Evolutionary conservation across 805 yeast species (phyloP), one percentile per base, ranked within the genome.

Genomic region (Sugiyamaella qingdaonensis): DNA sequence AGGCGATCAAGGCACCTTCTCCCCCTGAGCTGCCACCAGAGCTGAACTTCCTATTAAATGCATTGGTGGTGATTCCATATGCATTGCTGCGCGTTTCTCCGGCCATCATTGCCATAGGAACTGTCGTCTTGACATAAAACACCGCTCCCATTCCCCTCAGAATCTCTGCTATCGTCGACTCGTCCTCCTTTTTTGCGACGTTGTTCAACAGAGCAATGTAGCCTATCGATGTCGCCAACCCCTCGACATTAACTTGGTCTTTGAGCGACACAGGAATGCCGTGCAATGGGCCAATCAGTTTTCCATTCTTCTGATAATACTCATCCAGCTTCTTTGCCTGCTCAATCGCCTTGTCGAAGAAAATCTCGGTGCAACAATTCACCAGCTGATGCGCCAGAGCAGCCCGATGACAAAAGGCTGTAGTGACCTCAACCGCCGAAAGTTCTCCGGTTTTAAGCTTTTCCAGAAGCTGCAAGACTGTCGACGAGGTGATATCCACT

Each of bases 191-290:
- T 43, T 70, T 75, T 5, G 41, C 48, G 10, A 48, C n/a, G 32
- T 21, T 54, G 45, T 72, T 62, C 14, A 36, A 78, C 77, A 34
- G 21, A 18, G 33, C 51, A 3, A 52, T 48, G 34, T 48, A 58
- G 19, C 85, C 85, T 57, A 78, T 66, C 10, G 80, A 65, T 1
- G 85, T 71, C 10, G 76, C 77, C 21, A 73, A 69, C 2, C 83
- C 84, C 48, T 68, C 67, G 49, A 81, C 59, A 53, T 77, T 72
- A 49, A 77, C 65, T 48, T 74, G 73, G 54, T 78, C 82, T 60
- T 83, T 83, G 49, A 83, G 70, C 0, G 86, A 80, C 31, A 83
- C 70, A 2, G 88, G 88, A 34, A 83, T 68, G 2, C 88, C 88
- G 60, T 83, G 88, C 43, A 83, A 73, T 1, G 86, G 82, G 32